Conservation (phyloP, 2,329 filamentous ascomycete species). For the Capronia americana region DNA sequence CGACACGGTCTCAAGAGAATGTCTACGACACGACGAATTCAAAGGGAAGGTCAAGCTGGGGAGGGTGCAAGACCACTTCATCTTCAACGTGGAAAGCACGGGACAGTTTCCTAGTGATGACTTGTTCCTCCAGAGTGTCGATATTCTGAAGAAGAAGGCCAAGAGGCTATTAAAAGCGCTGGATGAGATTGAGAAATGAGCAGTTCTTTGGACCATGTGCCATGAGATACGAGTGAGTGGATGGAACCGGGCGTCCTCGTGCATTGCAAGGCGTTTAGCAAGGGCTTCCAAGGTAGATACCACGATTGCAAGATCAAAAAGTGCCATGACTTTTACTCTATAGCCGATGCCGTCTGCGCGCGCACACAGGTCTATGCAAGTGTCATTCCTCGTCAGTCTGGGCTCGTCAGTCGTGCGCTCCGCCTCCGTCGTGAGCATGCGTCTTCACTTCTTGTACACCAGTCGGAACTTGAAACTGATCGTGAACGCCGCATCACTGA, state of each 20-base stretch:
- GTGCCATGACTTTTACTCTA: slow-evolving; percentile 5
- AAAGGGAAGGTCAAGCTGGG: slow-evolving; percentile 94
- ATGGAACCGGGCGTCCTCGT: slow-evolving; percentile 21
- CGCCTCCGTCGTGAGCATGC: not conserved
- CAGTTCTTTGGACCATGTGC: slow-evolving; percentile 25
- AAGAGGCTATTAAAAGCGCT: slow-evolving; percentile 53
- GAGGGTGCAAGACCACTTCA: slow-evolving; percentile 91
- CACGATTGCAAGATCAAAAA: slow-evolving; percentile 30
- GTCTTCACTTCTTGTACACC: slow-evolving; percentile 50
- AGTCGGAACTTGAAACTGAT: slow-evolving; percentile 71
- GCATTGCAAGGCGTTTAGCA: slow-evolving; percentile 30
- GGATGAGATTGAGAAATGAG: slow-evolving; percentile 50
- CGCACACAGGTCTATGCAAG: not conserved
- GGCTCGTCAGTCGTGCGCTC: slow-evolving; percentile 3
- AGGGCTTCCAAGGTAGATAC: slow-evolving; percentile 29
- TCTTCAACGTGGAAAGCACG: slow-evolving; percentile 92
- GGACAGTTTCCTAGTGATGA: slow-evolving; percentile 95
- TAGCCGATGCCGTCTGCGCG: not conserved
- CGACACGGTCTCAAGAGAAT: slow-evolving; percentile 94
- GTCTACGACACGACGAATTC: slow-evolving; percentile 89
- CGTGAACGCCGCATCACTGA: slow-evolving; percentile 88
- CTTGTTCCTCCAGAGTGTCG: slow-evolving; percentile 88
- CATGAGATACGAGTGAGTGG: slow-evolving; percentile 36
- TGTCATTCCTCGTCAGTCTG: not conserved
- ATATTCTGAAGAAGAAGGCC: slow-evolving; percentile 85